Evolutionary conservation across 2,329 filamentous ascomycete genomes (phyloP).

Genomic region (Stachybotrys echinatus): DNA sequence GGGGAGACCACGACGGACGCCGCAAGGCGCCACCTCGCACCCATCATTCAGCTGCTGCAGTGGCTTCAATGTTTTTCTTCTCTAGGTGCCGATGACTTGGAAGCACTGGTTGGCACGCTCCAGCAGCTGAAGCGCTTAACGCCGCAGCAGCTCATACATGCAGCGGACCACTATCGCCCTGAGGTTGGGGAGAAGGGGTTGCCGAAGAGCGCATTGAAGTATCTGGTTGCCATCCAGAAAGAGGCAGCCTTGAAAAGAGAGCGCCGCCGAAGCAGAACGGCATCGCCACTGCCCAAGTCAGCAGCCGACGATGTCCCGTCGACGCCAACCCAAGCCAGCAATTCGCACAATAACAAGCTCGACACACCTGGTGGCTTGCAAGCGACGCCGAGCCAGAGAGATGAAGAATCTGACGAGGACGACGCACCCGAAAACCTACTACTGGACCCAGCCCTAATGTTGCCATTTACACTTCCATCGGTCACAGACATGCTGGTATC

Average conservation of each 20-base stretch:
- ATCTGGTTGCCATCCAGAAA: slow-evolving; percentile 73
- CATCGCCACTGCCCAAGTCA: slow-evolving; percentile 32
- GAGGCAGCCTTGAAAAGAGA: slow-evolving; percentile 61
- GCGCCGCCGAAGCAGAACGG: slow-evolving; percentile 40
- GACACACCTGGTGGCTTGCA: slow-evolving; percentile 36
- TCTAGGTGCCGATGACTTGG: slow-evolving; percentile 75
- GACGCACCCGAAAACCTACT: slow-evolving; percentile 71
- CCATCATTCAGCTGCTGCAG: slow-evolving; percentile 88
- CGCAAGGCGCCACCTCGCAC: slow-evolving; percentile 77
- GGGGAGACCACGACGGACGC: slow-evolving; percentile 86
- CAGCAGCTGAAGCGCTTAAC: slow-evolving; percentile 82
- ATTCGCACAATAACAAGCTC: slow-evolving; percentile 36
- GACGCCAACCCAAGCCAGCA: slow-evolving; percentile 35
- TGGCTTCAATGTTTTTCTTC: slow-evolving; percentile 99
- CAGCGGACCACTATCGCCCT: slow-evolving; percentile 86
- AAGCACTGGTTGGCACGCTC: slow-evolving; percentile 81
- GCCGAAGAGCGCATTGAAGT: slow-evolving; percentile 82
- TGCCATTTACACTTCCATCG: slow-evolving; percentile 92
- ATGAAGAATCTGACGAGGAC: slow-evolving; percentile 48
- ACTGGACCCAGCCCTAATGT: slow-evolving; percentile 82
- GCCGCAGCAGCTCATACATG: slow-evolving; percentile 84
- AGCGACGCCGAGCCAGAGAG: slow-evolving; percentile 30
- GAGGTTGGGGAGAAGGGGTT: slow-evolving; percentile 94
- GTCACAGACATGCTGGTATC: slow-evolving; percentile 96
- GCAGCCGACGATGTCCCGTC: slow-evolving; percentile 33